Evolutionary conservation across 306 rosid species (phyloP).

Genomic region (Begonia peltatifolia): DNA sequence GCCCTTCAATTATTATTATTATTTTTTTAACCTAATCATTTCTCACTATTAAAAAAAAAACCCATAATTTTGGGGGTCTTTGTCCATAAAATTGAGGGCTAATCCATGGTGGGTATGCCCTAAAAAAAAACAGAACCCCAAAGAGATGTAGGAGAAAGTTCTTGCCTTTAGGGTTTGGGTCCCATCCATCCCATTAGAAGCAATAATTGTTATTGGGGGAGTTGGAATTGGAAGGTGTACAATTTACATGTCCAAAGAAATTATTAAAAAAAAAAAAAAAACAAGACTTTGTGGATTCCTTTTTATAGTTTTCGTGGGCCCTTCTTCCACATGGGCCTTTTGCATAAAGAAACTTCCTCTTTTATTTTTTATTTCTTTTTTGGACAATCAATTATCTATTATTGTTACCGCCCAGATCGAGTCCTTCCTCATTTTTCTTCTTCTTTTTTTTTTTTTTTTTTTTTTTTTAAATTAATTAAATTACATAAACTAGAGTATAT

Average conservation of each 20-base stretch:
- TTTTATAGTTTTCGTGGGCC: constrained; percentile 50
- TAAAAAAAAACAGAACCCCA: constrained; percentile 8
- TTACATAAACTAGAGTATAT: too few relatives aligned
- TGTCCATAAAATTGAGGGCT: background rate
- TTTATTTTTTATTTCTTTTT: too few relatives aligned
- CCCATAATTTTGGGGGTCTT: background rate
- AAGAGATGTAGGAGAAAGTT: background rate
- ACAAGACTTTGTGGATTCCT: constrained; percentile 61
- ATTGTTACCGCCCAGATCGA: too few relatives aligned
- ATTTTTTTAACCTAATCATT: background rate
- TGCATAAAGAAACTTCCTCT: constrained; percentile 22
- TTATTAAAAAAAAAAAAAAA: constrained; percentile 19
- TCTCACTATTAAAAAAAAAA: background rate
- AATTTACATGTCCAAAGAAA: constrained; percentile 25
- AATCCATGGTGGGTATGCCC: constrained; percentile 1
- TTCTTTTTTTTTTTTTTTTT: too few relatives aligned
- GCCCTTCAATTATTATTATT: background rate
- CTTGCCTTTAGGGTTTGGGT: background rate
- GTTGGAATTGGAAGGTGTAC: constrained; percentile 43
- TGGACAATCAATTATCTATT: too few relatives aligned
- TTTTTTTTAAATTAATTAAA: too few relatives aligned
- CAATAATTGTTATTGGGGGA: constrained; percentile 37
- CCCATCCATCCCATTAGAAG: constrained; percentile 22
- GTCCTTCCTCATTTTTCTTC: too few relatives aligned
- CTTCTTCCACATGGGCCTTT: constrained; percentile 76